A percentile compares a stretch with the other conserved stretches of the same genome.
phyloP scores from a whole-genome alignment of 306 rosid species.

The Cyamopsis tetragonoloba region DNA sequence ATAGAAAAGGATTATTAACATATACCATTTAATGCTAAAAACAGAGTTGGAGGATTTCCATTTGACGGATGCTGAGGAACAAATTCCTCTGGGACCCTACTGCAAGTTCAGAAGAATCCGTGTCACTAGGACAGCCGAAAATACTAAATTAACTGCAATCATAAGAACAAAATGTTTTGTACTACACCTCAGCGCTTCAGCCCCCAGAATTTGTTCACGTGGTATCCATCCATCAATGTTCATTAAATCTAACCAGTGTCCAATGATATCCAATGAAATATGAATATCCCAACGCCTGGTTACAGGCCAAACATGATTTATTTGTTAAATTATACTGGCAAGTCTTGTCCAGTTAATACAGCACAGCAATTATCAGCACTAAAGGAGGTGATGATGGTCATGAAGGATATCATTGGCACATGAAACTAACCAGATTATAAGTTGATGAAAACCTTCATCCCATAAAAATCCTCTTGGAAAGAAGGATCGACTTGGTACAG shows the following conservation, averaged over 20 bases:
- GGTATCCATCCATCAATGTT: conserved; percentile 99
- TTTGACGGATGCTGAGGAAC: conserved; percentile 84
- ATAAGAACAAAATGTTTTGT: conserved; percentile 29
- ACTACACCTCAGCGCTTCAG: conserved; percentile 85
- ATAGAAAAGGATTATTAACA: background rate
- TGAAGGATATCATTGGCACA: background rate
- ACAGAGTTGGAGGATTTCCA: conserved; percentile 92
- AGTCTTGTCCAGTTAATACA: conserved; percentile 15
- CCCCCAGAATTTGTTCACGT: conserved; percentile 94
- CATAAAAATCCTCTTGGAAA: conserved; percentile 98
- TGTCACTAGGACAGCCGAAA: conserved; percentile 23
- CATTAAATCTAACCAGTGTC: conserved; percentile 95
- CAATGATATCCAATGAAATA: conserved; percentile 78
- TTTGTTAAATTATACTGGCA: background rate
- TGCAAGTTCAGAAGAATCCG: conserved; percentile 43
- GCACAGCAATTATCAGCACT: background rate
- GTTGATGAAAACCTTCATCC: conserved; percentile 99
- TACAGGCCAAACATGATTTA: conserved; percentile 15
- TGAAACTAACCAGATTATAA: conserved; percentile 70
- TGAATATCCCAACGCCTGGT: conserved; percentile 93
- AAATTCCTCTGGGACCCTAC: conserved; percentile 83
- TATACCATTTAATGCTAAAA: conserved; percentile 71
- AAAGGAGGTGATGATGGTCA: background rate
- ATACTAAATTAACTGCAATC: background rate
- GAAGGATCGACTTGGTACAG: conserved; percentile 88